phyloP scores from a whole-genome alignment of 306 rosid genomes.

The Betula pendula region DNA sequence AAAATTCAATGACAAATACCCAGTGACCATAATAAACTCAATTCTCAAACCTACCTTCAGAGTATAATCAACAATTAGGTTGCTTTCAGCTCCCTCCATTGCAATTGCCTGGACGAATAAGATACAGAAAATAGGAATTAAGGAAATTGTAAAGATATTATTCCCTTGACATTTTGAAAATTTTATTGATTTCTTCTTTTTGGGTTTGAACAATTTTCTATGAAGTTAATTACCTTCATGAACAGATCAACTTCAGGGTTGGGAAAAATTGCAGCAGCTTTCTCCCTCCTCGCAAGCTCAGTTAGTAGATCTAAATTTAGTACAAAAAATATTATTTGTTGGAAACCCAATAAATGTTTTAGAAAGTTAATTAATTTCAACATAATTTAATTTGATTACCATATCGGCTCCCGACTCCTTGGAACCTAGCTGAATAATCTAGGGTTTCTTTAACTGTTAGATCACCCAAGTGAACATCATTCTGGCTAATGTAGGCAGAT shows the following conservation, averaged over 20 bases:
- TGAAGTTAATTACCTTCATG: conserved; percentile 42
- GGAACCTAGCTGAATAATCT: conserved; percentile 15
- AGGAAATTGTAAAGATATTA: neutral
- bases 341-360: neutral
- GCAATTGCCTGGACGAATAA: conserved; percentile 42
- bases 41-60: conserved; percentile 43
- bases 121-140: neutral
- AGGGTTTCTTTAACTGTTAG: conserved; percentile 10
- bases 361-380: neutral
- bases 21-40: too few relatives aligned
- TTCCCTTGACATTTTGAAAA: neutral
- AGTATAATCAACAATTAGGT: conserved; percentile 48
- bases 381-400: conserved; percentile 1
- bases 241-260: conserved; percentile 57
- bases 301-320: conserved; percentile 39
- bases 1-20: neutral
- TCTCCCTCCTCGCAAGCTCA: conserved; percentile 54
- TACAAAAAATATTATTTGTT: neutral
- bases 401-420: conserved; percentile 13
- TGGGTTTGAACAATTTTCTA: neutral
- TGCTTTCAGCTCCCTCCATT: conserved; percentile 47
- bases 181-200: neutral
- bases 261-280: conserved; percentile 55
- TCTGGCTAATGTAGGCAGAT: conserved; percentile 18
- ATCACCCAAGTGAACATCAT: conserved; percentile 13